Evolutionary conservation across 225 moss, liverwort and hornwort species (phyloP).

Genomic region (Sphagnum contortum): DNA sequence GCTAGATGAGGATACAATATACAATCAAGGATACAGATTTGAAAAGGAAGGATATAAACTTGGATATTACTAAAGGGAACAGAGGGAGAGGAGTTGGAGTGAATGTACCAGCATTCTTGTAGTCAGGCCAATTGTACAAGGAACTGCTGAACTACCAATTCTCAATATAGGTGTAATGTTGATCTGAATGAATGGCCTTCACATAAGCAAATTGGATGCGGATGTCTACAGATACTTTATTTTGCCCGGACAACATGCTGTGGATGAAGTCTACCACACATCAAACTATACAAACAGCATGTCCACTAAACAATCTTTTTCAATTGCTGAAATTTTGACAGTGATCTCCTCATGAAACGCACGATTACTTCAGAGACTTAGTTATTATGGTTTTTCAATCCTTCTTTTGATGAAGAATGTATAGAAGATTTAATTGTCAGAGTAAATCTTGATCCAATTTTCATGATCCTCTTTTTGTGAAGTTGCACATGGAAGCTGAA

Average conservation of each 20-base stretch:
- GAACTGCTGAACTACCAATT: conserved; percentile 88
- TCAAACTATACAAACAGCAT: neutral
- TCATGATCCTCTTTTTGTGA: neutral
- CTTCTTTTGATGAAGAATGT: conserved; percentile 9
- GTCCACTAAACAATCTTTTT: neutral
- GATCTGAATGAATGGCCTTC: conserved; percentile 82
- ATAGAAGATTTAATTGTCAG: no score
- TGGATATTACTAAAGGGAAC: neutral
- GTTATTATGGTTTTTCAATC: no score
- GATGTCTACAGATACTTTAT: conserved; percentile 59
- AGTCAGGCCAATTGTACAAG: conserved; percentile 89
- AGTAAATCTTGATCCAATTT: neutral
- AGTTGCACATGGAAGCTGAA: neutral
- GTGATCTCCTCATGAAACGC: no score
- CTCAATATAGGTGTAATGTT: conserved; percentile 78
- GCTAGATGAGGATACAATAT: no score
- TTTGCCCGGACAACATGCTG: conserved; percentile 76
- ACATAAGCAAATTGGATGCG: conserved; percentile 87
- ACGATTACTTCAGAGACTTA: neutral
- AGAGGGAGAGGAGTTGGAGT: neutral
- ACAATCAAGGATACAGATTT: neutral
- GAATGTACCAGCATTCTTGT: conserved; percentile 57
- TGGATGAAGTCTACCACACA: neutral
- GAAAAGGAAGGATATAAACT: neutral
- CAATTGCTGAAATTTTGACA: neutral